Percentiles rank a stretch among this genome's conserved stretches.
Conservation (phyloP, 306 rosid species). For the Phaseolus lunatus region DNA sequence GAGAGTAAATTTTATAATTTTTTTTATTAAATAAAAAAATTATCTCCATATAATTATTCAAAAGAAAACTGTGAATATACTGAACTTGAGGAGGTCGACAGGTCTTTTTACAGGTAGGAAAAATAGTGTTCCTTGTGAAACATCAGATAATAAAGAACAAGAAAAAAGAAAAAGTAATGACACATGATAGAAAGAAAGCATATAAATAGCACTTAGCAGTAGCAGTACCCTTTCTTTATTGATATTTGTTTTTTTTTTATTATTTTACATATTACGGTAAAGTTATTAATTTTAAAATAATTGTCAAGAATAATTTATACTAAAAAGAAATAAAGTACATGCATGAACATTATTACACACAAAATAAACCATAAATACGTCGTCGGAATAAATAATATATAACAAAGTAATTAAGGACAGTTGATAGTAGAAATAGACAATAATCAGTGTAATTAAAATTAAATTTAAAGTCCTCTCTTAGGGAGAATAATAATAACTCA, state of each 20-base stretch:
- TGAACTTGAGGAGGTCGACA: not conserved
- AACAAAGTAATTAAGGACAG: too few species aligned
- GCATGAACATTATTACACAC: too few species aligned
- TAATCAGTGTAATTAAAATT: not conserved
- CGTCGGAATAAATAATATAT: too few species aligned
- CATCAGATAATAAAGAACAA: not conserved
- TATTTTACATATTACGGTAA: too few species aligned
- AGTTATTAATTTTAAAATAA: too few species aligned
- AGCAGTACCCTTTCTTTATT: not conserved
- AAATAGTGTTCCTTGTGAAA: not conserved
- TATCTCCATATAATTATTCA: not conserved
- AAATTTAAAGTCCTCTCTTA: not conserved
- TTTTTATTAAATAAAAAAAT: not conserved
- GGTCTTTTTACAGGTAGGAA: not conserved
- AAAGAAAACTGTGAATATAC: not conserved
- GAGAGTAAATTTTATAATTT: not conserved
- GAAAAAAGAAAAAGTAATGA: not conserved
- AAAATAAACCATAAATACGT: too few species aligned
- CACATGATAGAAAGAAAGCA: not conserved
- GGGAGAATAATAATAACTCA: not conserved
- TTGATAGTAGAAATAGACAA: too few species aligned
- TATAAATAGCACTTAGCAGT: too few species aligned
- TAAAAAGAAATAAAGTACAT: too few species aligned
- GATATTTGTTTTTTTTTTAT: not conserved
- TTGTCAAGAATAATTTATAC: too few species aligned